Conservation (phyloP, 805 yeast genomes). For the Kodamaea kaohsiungensis region DNA sequence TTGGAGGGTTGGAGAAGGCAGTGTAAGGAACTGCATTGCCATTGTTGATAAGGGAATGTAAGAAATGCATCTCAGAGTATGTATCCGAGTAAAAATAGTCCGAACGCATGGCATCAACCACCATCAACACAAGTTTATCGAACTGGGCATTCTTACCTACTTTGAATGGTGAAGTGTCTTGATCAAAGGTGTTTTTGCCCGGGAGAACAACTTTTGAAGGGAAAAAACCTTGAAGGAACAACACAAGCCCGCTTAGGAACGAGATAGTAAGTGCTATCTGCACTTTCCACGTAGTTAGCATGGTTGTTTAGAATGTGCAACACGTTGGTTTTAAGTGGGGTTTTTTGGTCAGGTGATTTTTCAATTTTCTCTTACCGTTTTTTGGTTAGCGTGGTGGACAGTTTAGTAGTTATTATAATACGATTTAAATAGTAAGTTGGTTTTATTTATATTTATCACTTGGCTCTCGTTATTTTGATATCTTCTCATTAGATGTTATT, state of each 20-base stretch:
- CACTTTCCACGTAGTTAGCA: slow-evolving; percentile 17
- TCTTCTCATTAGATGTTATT: too few species aligned
- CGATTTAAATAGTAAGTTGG: too few species aligned
- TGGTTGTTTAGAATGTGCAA: neutral
- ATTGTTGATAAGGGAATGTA: slow-evolving; percentile 61
- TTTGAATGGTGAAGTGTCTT: slow-evolving; percentile 19
- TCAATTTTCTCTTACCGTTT: too few species aligned
- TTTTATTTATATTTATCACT: too few species aligned
- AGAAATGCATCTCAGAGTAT: slow-evolving; percentile 61
- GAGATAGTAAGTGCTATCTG: slow-evolving; percentile 12
- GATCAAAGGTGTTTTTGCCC: slow-evolving; percentile 47
- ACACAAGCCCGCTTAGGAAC: slow-evolving; percentile 50
- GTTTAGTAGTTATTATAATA: too few species aligned
- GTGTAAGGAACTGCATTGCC: slow-evolving; percentile 87
- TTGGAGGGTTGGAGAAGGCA: slow-evolving; percentile 91
- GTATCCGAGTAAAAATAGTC: slow-evolving; percentile 74
- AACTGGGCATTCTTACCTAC: slow-evolving; percentile 45
- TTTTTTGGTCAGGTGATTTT: neutral
- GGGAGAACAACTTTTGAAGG: slow-evolving; percentile 82
- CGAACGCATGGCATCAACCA: slow-evolving; percentile 89
- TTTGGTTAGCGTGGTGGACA: too few species aligned
- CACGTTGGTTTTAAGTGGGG: slow-evolving; percentile 3
- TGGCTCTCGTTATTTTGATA: too few species aligned
- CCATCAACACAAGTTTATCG: slow-evolving; percentile 72
- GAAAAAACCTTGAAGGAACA: slow-evolving; percentile 80